Conservation (phyloP, 108 stramenopile species). For the Cyclotella distinguenda region DNA sequence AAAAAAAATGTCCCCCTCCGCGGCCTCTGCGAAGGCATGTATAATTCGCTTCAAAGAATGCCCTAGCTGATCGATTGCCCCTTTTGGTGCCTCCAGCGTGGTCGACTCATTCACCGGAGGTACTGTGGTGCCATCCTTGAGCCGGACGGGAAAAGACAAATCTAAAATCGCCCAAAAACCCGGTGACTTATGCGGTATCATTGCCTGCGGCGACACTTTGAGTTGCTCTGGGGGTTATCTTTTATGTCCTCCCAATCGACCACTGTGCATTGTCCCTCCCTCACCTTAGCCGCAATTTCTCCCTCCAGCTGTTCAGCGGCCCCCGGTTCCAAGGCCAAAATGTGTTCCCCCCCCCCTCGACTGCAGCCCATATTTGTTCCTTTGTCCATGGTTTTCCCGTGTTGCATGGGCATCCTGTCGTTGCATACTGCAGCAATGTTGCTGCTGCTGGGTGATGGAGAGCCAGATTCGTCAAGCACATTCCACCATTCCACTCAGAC, state of each 20-base stretch:
- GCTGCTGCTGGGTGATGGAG: slow-evolving; percentile 16
- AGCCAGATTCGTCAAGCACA: slow-evolving; percentile 6
- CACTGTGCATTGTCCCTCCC: background rate
- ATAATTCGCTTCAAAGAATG: slow-evolving; percentile 4
- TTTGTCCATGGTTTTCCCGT: slow-evolving; percentile 15
- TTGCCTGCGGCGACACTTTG: slow-evolving; percentile 22
- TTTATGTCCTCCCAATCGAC: slow-evolving; percentile 20
- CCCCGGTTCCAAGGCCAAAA: slow-evolving; percentile 9
- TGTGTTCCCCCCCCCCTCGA: slow-evolving; percentile 17
- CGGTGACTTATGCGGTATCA: slow-evolving; percentile 16
- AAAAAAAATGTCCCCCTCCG: background rate
- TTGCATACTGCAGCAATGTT: slow-evolving; percentile 15
- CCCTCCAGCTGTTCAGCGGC: background rate
- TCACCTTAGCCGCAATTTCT: background rate
- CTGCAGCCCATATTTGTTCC: slow-evolving; percentile 11
- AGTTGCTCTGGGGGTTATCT: slow-evolving; percentile 6
- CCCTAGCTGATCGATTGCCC: slow-evolving; percentile 14
- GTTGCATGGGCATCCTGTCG: slow-evolving; percentile 12
- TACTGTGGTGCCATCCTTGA: background rate
- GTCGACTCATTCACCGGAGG: slow-evolving; percentile 12
- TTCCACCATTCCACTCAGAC: background rate
- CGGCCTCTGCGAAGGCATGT: slow-evolving; percentile 12
- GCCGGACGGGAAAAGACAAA: background rate
- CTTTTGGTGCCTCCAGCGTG: background rate
- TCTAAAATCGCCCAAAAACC: slow-evolving; percentile 4